Conservation (phyloP, 2,329 filamentous ascomycete species). For the Cladobotryum mycophilum region DNA sequence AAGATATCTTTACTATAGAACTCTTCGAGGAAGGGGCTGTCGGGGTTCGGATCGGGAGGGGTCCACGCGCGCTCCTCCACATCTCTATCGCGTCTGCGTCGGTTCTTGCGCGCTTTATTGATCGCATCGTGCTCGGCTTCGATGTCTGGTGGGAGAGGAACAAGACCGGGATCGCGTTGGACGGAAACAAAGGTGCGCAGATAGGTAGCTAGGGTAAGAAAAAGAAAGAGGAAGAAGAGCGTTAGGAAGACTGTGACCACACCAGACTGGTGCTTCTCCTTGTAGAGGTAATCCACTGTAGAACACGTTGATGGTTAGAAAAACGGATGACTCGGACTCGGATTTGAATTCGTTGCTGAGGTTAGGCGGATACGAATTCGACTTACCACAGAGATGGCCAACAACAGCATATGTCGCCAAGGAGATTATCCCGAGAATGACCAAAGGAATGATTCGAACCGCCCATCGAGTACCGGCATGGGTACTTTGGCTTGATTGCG, state of each 20-base stretch:
- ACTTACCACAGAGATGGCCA: conserved; percentile 61
- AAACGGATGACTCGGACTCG: not conserved
- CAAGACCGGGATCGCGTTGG: conserved; percentile 63
- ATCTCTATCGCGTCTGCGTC: conserved; percentile 17
- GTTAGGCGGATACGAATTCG: not conserved
- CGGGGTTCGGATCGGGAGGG: conserved; percentile 43
- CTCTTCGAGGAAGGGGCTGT: conserved; percentile 61
- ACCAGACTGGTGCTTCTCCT: conserved; percentile 38
- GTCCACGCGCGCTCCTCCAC: conserved; percentile 26
- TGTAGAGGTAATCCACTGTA: conserved; percentile 63
- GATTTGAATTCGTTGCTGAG: too few species aligned
- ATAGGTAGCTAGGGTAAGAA: conserved; percentile 62
- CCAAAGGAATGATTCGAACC: conserved; percentile 57
- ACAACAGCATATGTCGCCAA: conserved; percentile 69
- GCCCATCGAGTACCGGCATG: conserved; percentile 27
- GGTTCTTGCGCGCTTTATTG: conserved; percentile 23
- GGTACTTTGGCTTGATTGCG: conserved; percentile 21
- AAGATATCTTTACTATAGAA: conserved; percentile 84
- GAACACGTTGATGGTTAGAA: not conserved
- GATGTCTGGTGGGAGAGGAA: conserved; percentile 45
- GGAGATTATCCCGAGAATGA: conserved; percentile 59
- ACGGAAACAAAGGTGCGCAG: conserved; percentile 64
- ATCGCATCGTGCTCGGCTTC: conserved; percentile 29
- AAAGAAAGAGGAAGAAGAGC: conserved; percentile 65
- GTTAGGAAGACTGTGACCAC: conserved; percentile 64